Percentiles rank a stretch among this genome's conserved stretches.
These are phyloP conservation scores for Cornus suecica DNA, from an alignment of 148 eudicot species.

Conservation along the genomic window DNA sequence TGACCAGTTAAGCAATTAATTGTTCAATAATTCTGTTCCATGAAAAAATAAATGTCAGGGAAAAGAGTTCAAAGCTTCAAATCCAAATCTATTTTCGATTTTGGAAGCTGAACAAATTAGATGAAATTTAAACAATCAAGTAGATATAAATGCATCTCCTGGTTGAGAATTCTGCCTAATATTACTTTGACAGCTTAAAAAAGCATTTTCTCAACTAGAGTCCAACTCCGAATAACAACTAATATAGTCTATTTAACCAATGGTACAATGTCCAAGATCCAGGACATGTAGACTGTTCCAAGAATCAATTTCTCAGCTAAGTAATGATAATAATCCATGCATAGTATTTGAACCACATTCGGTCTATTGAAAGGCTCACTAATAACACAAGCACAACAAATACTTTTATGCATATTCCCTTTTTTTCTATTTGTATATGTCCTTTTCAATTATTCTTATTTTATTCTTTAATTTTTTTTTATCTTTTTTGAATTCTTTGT, in stretches of 20 bases:
- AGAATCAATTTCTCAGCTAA: background rate
- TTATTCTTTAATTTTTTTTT: too few species aligned
- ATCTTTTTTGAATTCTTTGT: too few species aligned
- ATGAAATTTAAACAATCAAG: too few species aligned
- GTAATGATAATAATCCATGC: background rate
- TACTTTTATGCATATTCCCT: too few species aligned
- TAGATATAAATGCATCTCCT: background rate
- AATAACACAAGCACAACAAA: background rate
- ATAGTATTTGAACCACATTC: constrained; percentile 2
- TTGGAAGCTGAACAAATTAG: background rate
- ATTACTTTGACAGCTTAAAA: too few species aligned
- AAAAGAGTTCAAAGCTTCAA: background rate
- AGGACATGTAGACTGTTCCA: background rate
- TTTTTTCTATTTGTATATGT: too few species aligned
- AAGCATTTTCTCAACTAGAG: too few species aligned
- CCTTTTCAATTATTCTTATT: too few species aligned
- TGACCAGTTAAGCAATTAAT: background rate
- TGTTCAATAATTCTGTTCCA: background rate
- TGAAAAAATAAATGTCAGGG: background rate
- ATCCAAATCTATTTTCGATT: background rate
- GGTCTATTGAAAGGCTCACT: background rate
- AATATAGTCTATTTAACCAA: background rate
- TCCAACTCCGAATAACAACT: too few species aligned
- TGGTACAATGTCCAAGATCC: background rate
- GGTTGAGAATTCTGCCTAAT: background rate